Evolutionary conservation across 2,329 filamentous ascomycete genomes (phyloP).

Genomic region (Aspergillus versicolor): DNA sequence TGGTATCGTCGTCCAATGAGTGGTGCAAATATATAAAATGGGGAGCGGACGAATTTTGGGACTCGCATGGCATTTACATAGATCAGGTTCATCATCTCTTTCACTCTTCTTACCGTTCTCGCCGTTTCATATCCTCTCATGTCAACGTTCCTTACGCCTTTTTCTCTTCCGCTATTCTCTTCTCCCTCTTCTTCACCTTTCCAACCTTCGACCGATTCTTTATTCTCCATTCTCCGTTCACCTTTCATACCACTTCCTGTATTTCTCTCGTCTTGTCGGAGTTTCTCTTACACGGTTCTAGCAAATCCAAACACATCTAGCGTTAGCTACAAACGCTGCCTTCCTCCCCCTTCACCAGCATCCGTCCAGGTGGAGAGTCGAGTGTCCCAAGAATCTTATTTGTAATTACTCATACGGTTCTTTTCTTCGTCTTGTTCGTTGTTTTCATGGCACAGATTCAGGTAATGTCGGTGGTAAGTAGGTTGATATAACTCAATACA

Average conservation of each 20-base stretch:
- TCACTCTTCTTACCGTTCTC: constrained; percentile 11
- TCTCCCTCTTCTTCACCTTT: constrained; percentile 12
- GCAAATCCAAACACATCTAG: constrained; percentile 33
- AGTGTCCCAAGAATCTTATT: neutral
- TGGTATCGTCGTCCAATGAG: constrained; percentile 35
- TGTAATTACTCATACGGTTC: neutral
- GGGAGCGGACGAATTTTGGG: constrained; percentile 38
- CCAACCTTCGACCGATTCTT: constrained; percentile 16
- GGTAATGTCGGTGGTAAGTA: neutral
- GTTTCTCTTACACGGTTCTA: constrained; percentile 31
- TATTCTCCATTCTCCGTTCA: constrained; percentile 18
- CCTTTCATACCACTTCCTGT: constrained; percentile 27
- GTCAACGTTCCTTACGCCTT: constrained; percentile 4
- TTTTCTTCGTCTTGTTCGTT: neutral
- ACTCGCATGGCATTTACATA: constrained; percentile 41
- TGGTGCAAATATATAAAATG: constrained; percentile 41
- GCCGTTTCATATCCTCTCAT: constrained; percentile 9
- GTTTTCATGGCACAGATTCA: neutral
- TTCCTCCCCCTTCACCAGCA: neutral
- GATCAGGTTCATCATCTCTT: constrained; percentile 38
- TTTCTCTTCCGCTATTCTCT: neutral
- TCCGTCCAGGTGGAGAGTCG: neutral
- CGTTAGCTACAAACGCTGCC: constrained; percentile 22
- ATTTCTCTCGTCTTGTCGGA: constrained; percentile 34
- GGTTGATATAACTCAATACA: neutral